phyloP scores from a whole-genome alignment of 257 asterid genomes.

The Solanum bukasovii region DNA sequence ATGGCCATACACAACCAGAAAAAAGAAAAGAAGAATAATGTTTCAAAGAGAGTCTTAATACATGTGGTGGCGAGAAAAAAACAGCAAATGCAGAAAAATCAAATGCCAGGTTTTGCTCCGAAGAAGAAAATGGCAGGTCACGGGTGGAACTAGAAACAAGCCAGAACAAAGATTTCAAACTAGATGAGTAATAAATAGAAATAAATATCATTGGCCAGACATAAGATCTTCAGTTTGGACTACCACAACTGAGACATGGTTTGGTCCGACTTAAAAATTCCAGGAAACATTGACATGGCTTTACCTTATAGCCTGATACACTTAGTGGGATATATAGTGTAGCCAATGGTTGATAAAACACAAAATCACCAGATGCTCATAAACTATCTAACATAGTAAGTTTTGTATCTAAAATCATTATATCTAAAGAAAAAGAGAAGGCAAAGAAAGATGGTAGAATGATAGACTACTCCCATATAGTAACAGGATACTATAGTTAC shows the following conservation, averaged over 20 bases:
- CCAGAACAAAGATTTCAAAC: not conserved
- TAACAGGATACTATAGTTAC: not conserved
- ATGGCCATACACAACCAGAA: not conserved
- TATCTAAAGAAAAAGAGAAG: not conserved
- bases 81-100: not conserved
- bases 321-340: not conserved
- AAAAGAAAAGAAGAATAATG: not conserved
- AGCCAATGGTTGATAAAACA: not conserved
- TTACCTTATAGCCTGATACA: not conserved
- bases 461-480: not conserved
- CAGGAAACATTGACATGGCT: not conserved
- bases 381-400: not conserved
- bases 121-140: not conserved
- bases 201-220: not conserved
- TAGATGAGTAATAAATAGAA: not conserved
- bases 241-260: not conserved
- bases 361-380: not conserved
- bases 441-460: not conserved
- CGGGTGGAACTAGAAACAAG: not conserved
- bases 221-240: not conserved
- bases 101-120: not conserved
- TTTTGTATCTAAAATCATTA: not conserved
- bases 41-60: not conserved
- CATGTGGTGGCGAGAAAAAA: not conserved
- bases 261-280: not conserved